phyloP scores from a whole-genome alignment of 257 asterid species.

The Ehretia macrophylla region DNA sequence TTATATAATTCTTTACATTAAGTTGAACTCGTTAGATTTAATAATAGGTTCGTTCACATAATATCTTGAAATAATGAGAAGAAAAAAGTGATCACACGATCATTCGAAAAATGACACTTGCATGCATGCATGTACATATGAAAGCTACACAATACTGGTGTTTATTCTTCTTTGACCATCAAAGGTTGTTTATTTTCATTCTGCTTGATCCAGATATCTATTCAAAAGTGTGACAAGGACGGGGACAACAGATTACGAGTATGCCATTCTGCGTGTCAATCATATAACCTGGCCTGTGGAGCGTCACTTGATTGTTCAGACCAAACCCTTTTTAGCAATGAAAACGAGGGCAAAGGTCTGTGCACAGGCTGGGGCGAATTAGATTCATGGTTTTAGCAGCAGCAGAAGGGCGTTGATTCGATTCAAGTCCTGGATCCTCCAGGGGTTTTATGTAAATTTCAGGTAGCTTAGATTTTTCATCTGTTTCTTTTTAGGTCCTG shows the following conservation, averaged over 20 bases:
- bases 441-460: constrained; percentile 49
- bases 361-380: constrained; percentile 99
- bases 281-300: constrained; percentile 92
- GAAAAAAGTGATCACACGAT: too few species aligned
- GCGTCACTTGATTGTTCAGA: constrained; percentile 97
- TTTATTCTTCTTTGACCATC: neutral
- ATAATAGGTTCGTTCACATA: too few species aligned
- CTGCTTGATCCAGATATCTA: constrained; percentile 64
- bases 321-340: constrained; percentile 85
- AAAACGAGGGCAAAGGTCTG: constrained; percentile 78
- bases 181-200: neutral
- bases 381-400: constrained; percentile 60
- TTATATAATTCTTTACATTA: too few species aligned
- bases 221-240: constrained; percentile 84
- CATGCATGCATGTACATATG: too few species aligned
- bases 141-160: too few species aligned
- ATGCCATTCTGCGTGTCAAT: constrained; percentile 95
- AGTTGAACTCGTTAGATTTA: too few species aligned
- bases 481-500: constrained; percentile 19
- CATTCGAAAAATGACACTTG: too few species aligned
- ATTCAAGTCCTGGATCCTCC: neutral
- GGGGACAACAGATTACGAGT: constrained; percentile 93
- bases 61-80: too few species aligned
- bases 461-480: constrained; percentile 35
- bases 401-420: neutral